A percentile compares a stretch with the other conserved stretches of the same genome.
Evolutionary conservation across 2,329 filamentous ascomycete genomes (phyloP).

Genomic region (Calonectria crousiana): DNA sequence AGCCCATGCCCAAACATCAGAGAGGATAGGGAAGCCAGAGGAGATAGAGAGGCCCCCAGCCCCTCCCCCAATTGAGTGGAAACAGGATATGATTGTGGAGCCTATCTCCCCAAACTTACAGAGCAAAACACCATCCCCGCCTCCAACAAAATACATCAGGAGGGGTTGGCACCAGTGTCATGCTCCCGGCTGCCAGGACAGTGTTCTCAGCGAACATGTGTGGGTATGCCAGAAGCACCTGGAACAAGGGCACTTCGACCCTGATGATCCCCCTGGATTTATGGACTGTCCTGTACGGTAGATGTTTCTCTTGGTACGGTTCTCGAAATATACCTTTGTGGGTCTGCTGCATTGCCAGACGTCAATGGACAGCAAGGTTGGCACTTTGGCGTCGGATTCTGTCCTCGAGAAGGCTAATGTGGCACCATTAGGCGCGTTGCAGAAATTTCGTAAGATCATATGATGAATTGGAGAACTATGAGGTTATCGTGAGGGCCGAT

Average conservation of each 20-base stretch:
- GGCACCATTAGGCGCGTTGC: not conserved
- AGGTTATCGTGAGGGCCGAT: not conserved
- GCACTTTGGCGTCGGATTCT: not conserved
- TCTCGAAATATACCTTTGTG: not conserved
- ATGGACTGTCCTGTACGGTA: constrained; percentile 8
- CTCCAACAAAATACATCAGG: not conserved
- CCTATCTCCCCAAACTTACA: not conserved
- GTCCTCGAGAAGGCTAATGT: constrained; percentile 1
- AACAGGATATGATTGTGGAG: not conserved
- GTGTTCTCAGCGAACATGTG: constrained; percentile 14
- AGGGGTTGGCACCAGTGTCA: constrained; percentile 20
- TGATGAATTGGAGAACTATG: not conserved
- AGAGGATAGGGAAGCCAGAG: not conserved
- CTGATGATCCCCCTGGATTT: constrained; percentile 25
- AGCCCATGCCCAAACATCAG: too few species aligned
- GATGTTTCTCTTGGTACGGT: not conserved
- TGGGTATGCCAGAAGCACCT: constrained; percentile 25
- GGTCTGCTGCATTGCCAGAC: not conserved
- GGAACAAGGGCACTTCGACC: constrained; percentile 10
- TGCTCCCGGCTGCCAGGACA: constrained; percentile 2
- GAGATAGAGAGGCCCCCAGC: not conserved
- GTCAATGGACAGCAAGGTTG: not conserved
- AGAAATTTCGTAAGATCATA: not conserved
- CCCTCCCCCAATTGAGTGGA: not conserved
- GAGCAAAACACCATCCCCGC: not conserved